These are phyloP conservation scores for Phytophthora palmivora DNA, from an alignment of 352 stramenopile genomes.

Conservation along the genomic window DNA sequence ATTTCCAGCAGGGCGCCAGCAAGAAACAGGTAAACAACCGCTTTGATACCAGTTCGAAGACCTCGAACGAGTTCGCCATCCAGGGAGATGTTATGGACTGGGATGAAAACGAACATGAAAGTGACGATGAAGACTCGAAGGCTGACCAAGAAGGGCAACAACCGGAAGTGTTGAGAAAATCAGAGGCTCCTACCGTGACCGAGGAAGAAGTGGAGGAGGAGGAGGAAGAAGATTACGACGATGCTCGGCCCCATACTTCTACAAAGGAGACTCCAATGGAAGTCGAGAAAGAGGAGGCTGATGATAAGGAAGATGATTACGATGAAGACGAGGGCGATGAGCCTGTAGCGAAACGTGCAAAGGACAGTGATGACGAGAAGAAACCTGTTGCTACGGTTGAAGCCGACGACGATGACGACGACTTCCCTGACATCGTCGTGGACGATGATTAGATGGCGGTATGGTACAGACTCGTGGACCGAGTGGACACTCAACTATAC, in stretches of 20 bases:
- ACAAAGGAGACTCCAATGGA: slow-evolving; percentile 18
- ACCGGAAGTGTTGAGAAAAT: slow-evolving; percentile 8
- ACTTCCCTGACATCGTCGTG: slow-evolving; percentile 87
- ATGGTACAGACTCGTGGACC: no score
- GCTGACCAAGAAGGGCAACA: slow-evolving; percentile 10
- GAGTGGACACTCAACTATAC: no score
- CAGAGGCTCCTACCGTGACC: slow-evolving; percentile 11
- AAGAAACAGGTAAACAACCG: slow-evolving; percentile 27
- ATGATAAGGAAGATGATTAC: slow-evolving; percentile 21
- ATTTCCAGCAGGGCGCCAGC: slow-evolving; percentile 41
- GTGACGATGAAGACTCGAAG: slow-evolving; percentile 35
- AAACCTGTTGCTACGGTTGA: slow-evolving; percentile 29
- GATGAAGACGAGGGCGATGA: slow-evolving; percentile 31
- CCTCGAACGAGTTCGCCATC: slow-evolving; percentile 10
- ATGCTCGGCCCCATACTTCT: slow-evolving; percentile 31
- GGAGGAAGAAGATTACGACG: slow-evolving; percentile 54
- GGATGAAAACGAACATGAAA: slow-evolving; percentile 43
- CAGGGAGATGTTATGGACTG: slow-evolving; percentile 44
- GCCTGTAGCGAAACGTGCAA: slow-evolving; percentile 32
- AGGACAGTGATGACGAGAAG: slow-evolving; percentile 41
- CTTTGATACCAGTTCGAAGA: slow-evolving; percentile 4
- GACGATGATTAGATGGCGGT: slow-evolving; percentile 54
- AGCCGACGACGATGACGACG: slow-evolving; percentile 51
- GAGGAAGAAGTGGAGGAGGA: slow-evolving; percentile 43
- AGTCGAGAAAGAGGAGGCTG: slow-evolving; percentile 21